A percentile compares a stretch with the other conserved stretches of the same genome.
Conservation (phyloP, 2,329 filamentous ascomycete species). For the Fusarium begoniae region DNA sequence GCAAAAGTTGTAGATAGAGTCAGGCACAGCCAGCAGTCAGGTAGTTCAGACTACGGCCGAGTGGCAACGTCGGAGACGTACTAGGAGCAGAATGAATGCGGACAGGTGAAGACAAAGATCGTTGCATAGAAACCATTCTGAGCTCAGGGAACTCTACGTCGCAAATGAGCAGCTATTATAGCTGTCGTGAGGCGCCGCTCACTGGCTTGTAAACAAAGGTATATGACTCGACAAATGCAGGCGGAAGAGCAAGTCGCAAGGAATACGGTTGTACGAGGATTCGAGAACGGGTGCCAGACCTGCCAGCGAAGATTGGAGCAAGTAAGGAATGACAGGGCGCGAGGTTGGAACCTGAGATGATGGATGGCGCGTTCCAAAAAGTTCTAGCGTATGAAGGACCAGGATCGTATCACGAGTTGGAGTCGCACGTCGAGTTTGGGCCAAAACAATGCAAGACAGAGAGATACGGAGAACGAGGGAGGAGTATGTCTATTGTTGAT, state of each 20-base stretch:
- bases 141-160: conserved; percentile 49
- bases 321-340: conserved; percentile 28
- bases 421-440: conserved; percentile 29
- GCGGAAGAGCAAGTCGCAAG: conserved; percentile 13
- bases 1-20: conserved; percentile 28
- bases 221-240: conserved; percentile 10
- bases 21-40: conserved; percentile 13
- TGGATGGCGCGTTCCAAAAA: conserved; percentile 22
- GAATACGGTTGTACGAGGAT: conserved; percentile 11
- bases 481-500: conserved; percentile 13
- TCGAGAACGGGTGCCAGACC: conserved; percentile 26
- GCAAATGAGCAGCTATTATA: conserved; percentile 49
- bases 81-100: conserved; percentile 65
- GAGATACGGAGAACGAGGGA: conserved; percentile 18
- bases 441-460: conserved; percentile 12
- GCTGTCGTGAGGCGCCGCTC: conserved; percentile 42
- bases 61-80: conserved; percentile 56
- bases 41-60: background rate
- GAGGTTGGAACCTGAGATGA: conserved; percentile 23
- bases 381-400: conserved; percentile 21
- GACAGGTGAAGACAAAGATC: conserved; percentile 70
- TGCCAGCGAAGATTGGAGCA: conserved; percentile 32
- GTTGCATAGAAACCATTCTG: conserved; percentile 71
- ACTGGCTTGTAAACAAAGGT: conserved; percentile 33
- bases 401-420: conserved; percentile 30